phyloP scores from a whole-genome alignment of 352 stramenopile species.

The Phytophthora litchii region DNA sequence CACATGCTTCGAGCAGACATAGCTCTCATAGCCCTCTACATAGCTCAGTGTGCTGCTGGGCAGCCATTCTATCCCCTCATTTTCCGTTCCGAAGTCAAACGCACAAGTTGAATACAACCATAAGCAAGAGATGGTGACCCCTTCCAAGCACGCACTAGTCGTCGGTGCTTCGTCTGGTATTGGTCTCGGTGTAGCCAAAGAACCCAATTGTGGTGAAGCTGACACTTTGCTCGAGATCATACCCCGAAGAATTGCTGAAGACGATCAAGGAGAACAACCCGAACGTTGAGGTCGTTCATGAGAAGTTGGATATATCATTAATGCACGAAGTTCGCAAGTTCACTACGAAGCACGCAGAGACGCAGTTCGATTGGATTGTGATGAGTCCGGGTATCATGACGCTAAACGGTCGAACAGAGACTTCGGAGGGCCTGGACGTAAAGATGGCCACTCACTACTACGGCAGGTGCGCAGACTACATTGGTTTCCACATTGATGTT shows the following conservation, averaged over 20 bases:
- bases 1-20: not conserved
- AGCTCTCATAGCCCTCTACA: not conserved
- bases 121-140: constrained; percentile 12
- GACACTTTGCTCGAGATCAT: constrained; percentile 19
- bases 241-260: constrained; percentile 6
- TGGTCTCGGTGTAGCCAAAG: constrained; percentile 8
- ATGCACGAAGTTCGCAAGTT: constrained; percentile 20
- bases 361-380: constrained; percentile 21
- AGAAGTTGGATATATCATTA: constrained; percentile 12
- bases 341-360: constrained; percentile 5
- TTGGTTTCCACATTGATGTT: too few relatives aligned
- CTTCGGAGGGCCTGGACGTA: constrained; percentile 8
- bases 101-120: constrained; percentile 9
- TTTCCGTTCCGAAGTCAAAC: not conserved
- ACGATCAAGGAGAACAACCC: constrained; percentile 13
- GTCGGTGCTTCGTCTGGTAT: constrained; percentile 18
- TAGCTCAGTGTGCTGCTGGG: not conserved
- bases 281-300: constrained; percentile 16
- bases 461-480: not conserved
- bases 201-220: constrained; percentile 14
- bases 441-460: constrained; percentile 27
- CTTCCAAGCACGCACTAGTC: constrained; percentile 16
- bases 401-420: constrained; percentile 7
- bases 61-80: not conserved
- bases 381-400: constrained; percentile 7